Percentiles rank a stretch among this genome's conserved stretches.
phyloP scores from a whole-genome alignment of 2,329 filamentous ascomycete species.

The Tympanopsis confertula region DNA sequence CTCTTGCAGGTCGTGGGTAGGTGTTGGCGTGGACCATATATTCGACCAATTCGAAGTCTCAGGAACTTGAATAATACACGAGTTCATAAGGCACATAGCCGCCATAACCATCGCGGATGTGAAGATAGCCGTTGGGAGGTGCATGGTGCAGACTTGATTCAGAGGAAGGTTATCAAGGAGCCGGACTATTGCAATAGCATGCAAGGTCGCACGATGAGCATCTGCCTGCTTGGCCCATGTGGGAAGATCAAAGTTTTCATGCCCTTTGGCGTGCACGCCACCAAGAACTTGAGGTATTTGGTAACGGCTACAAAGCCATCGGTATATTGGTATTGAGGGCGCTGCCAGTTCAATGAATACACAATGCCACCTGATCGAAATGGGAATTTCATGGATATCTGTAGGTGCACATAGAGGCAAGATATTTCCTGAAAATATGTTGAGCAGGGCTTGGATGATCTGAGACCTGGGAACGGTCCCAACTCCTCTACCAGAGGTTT shows the following conservation, averaged over 20 bases:
- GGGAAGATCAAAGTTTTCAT: conserved; percentile 4
- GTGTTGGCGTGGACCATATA: no score
- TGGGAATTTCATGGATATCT: no score
- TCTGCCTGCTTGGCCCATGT: conserved; percentile 5
- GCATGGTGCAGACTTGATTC: conserved; percentile 3
- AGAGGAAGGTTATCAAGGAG: conserved; percentile 5
- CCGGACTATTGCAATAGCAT: conserved; percentile 5
- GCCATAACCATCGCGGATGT: conserved; percentile 6
- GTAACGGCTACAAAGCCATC: background rate
- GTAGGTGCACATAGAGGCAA: no score
- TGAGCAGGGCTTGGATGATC: background rate
- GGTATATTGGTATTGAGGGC: background rate
- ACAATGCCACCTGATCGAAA: background rate
- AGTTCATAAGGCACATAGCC: conserved; percentile 5
- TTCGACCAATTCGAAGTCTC: no score
- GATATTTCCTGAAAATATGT: background rate
- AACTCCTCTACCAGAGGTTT: conserved; percentile 2
- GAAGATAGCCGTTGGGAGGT: conserved; percentile 7
- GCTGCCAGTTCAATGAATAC: background rate
- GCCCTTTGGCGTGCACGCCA: no score
- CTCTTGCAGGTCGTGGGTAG: no score
- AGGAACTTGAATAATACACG: no score
- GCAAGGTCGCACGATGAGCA: conserved; percentile 5
- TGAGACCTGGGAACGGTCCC: conserved; percentile 4
- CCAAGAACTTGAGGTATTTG: background rate